Percentiles rank a stretch among this genome's conserved stretches.
phyloP scores from a whole-genome alignment of 768 basidiomycete genomes.

The Termitomyces sp. region DNA sequence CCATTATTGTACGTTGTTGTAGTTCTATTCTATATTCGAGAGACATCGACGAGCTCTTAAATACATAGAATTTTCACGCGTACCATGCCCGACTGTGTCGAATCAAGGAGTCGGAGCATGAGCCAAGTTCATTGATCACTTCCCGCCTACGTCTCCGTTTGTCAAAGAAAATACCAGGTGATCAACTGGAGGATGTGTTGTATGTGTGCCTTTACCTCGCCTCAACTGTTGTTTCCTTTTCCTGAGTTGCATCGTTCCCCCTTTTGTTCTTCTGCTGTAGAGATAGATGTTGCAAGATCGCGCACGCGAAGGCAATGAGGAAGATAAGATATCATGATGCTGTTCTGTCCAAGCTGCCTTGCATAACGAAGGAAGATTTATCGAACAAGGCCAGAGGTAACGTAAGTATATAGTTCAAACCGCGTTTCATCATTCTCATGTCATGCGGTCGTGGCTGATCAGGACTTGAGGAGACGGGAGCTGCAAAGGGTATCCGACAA shows the following conservation, averaged over 20 bases:
- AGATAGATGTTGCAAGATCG: constrained; percentile 3
- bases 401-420: neutral
- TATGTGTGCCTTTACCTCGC: neutral
- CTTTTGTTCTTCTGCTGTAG: neutral
- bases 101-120: constrained; percentile 2
- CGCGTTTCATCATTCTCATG: neutral
- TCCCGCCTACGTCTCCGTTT: constrained; percentile 1
- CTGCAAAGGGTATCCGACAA: constrained; percentile 18
- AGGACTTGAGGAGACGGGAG: constrained; percentile 10
- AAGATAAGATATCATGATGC: constrained; percentile 4
- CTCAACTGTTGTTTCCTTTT: neutral
- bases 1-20: constrained; percentile 18
- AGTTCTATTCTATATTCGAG: neutral
- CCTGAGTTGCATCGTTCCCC: neutral
- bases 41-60: neutral
- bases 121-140: constrained; percentile 1
- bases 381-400: neutral
- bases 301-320: constrained; percentile 1
- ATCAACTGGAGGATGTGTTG: constrained; percentile 1
- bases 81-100: constrained; percentile 16
- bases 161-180: neutral
- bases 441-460: neutral
- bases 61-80: constrained; percentile 15
- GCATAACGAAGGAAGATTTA: constrained; percentile 2
- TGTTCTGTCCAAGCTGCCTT: neutral